Percentiles rank a stretch among this genome's conserved stretches.
Evolutionary conservation across 306 rosid species (phyloP).

Genomic region (Adenanthera pavonina): DNA sequence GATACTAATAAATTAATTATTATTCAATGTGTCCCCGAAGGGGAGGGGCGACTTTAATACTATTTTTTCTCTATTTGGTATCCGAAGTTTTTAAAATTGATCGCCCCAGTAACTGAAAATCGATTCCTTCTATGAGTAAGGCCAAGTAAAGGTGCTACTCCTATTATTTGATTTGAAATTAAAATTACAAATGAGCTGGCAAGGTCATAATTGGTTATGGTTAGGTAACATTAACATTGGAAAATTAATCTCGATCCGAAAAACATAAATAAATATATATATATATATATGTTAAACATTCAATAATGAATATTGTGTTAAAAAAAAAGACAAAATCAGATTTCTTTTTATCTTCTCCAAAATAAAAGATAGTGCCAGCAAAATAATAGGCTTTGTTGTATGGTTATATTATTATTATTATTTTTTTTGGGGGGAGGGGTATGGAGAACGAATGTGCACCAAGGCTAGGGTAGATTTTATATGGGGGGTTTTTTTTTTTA

Average conservation of each 20-base stretch:
- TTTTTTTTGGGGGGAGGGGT: not conserved
- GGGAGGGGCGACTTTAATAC: slow-evolving; percentile 32
- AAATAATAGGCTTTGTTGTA: not conserved
- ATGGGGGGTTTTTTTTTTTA: too few species aligned
- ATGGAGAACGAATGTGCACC: slow-evolving; percentile 36
- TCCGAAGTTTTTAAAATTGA: slow-evolving; percentile 3
- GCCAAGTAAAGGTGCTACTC: too few species aligned
- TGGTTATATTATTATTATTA: not conserved
- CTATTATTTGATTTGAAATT: slow-evolving; percentile 18
- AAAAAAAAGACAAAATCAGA: not conserved
- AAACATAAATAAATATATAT: too few species aligned
- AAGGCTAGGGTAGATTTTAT: not conserved
- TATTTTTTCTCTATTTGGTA: slow-evolving; percentile 19
- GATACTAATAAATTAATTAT: slow-evolving; percentile 13
- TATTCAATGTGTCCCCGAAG: slow-evolving; percentile 3
- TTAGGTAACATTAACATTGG: slow-evolving; percentile 21
- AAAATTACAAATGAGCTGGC: slow-evolving; percentile 43
- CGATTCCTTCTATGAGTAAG: not conserved
- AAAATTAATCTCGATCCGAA: too few species aligned
- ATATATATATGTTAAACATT: not conserved
- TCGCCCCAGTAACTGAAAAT: slow-evolving; percentile 16
- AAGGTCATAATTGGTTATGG: slow-evolving; percentile 40
- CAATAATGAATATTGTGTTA: not conserved
- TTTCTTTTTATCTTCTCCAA: slow-evolving; percentile 8
- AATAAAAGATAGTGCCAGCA: slow-evolving; percentile 13